Evolutionary conservation across 1,284 basidiomycete genomes (phyloP).

Genomic region (Crucibulum cyathiforme): DNA sequence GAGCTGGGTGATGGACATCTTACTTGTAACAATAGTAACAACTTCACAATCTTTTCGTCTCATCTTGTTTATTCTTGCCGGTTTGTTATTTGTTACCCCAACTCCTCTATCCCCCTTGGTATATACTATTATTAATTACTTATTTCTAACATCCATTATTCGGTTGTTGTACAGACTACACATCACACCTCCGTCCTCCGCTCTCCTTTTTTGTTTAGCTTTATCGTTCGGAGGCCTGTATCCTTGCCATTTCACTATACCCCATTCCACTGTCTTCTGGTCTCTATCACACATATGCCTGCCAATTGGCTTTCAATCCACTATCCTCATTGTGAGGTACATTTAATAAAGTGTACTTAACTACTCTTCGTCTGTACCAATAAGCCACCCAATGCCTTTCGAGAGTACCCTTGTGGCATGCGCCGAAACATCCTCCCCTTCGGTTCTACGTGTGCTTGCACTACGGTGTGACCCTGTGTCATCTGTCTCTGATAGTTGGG

Average conservation of each 20-base stretch:
- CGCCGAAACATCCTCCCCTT: constrained; percentile 67
- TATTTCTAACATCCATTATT: constrained; percentile 8
- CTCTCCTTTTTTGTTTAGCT: constrained; percentile 10
- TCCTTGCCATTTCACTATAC: background rate
- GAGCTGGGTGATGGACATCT: too few species aligned
- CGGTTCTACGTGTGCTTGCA: constrained; percentile 46
- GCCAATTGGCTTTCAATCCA: too few species aligned
- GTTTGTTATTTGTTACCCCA: background rate
- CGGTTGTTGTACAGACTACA: too few species aligned
- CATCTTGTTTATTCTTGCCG: too few species aligned
- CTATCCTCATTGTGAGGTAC: too few species aligned
- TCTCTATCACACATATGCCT: background rate
- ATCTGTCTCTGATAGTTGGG: constrained; percentile 50
- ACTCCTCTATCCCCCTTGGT: constrained; percentile 2
- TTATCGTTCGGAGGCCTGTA: background rate
- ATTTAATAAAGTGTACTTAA: background rate
- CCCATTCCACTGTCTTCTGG: constrained; percentile 3
- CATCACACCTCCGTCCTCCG: background rate
- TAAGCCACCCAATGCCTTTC: constrained; percentile 86
- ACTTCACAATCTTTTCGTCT: too few species aligned
- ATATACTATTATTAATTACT: constrained; percentile 7
- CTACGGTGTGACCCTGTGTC: constrained; percentile 44
- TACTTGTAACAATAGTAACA: too few species aligned
- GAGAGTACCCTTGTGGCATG: constrained; percentile 78
- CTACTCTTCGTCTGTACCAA: constrained; percentile 69